A percentile compares a stretch with the other conserved stretches of the same genome.
Conservation (phyloP, 768 basidiomycete species). For the Psilocybe cubensis region DNA sequence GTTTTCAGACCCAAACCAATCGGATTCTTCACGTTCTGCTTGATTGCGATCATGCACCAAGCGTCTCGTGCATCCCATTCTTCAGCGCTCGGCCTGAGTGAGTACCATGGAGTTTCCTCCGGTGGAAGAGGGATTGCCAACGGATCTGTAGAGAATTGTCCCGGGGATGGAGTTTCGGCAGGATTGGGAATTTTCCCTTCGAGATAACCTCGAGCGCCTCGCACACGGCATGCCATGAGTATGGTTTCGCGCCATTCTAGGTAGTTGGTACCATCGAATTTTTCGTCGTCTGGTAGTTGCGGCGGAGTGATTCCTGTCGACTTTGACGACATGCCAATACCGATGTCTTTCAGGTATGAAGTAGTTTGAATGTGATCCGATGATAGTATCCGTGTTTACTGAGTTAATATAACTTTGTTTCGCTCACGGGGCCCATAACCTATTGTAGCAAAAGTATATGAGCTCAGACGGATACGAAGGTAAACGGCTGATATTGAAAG, state of each 20-base stretch:
- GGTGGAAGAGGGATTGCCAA: not conserved
- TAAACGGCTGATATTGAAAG: too few species aligned
- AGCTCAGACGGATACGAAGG: too few species aligned
- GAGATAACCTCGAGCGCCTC: not conserved
- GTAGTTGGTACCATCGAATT: slow-evolving; percentile 4
- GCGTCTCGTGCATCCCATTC: slow-evolving; percentile 8
- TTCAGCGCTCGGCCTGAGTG: not conserved
- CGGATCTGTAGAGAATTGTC: not conserved
- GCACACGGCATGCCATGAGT: not conserved
- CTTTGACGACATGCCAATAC: not conserved
- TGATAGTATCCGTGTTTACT: too few species aligned
- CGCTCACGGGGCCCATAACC: too few species aligned
- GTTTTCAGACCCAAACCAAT: slow-evolving; percentile 5
- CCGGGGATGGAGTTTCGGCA: not conserved
- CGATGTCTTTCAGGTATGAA: too few species aligned
- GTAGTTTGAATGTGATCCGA: too few species aligned
- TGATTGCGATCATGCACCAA: not conserved
- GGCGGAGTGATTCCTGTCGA: not conserved
- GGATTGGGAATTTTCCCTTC: not conserved
- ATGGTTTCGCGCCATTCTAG: not conserved
- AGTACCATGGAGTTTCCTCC: not conserved
- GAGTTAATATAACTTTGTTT: too few species aligned
- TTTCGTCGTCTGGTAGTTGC: not conserved
- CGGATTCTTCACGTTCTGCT: not conserved
- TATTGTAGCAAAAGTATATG: too few species aligned